Evolutionary conservation across 176 grass and related monocot genomes (phyloP).

Genomic region (Rhipidocladum racemiflorum): DNA sequence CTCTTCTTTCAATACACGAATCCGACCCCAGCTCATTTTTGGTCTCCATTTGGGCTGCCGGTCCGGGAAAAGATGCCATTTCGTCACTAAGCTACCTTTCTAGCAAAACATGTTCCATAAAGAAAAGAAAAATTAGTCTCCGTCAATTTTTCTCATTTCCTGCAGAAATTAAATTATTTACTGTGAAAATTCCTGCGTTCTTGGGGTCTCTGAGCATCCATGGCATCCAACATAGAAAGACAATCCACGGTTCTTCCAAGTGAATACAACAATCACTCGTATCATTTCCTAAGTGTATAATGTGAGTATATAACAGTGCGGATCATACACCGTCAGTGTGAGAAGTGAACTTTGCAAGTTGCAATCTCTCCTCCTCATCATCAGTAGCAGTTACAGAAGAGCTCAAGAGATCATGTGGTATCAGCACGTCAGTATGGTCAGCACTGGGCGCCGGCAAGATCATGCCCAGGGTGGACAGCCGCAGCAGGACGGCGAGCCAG

Average conservation of each 20-base stretch:
- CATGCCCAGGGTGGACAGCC: conserved; percentile 51
- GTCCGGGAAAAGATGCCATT: conserved; percentile 7
- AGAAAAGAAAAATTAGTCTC: too few relatives aligned
- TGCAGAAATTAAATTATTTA: too few relatives aligned
- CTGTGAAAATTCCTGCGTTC: too few relatives aligned
- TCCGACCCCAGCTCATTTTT: not conserved
- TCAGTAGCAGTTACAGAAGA: not conserved
- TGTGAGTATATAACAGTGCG: not conserved
- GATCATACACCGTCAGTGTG: conserved; percentile 19
- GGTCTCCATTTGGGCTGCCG: not conserved
- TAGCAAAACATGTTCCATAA: not conserved
- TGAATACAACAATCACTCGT: not conserved
- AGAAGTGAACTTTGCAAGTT: conserved; percentile 50
- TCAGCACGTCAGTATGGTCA: conserved; percentile 50
- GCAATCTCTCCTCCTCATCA: conserved; percentile 51
- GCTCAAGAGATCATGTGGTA: conserved; percentile 51
- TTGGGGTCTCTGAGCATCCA: not conserved
- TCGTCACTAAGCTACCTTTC: not conserved
- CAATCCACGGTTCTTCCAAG: not conserved
- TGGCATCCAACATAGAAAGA: not conserved
- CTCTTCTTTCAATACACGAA: not conserved
- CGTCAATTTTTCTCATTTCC: too few relatives aligned
- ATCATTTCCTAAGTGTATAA: not conserved
- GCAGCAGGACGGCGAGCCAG: too few relatives aligned
- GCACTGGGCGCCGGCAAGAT: conserved; percentile 62